Evolutionary conservation across 495 filamentous ascomycete species (phyloP), one percentile per base, ranked within the genome.

Genomic region (Talaromyces liani): DNA sequence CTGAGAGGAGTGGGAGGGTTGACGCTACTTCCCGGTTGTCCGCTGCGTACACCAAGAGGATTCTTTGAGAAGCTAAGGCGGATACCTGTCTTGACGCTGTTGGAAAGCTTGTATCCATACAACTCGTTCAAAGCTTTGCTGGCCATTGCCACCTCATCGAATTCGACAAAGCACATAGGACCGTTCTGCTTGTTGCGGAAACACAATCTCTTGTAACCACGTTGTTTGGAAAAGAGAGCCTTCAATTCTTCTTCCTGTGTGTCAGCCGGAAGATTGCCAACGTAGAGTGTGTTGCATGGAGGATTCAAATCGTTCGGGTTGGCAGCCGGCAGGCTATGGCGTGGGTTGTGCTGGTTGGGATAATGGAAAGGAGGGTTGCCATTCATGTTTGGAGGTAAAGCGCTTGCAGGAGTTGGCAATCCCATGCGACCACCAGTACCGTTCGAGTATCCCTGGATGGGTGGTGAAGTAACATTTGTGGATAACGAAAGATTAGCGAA

Each of bases 1-100:
- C 78, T 75, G 36, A 85, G 72, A 12, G 80, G 71, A 29, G 79
- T 81, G 18, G 82, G 66, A 14, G 80, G 71, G 59, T 75, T 81
- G 75, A 82, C 79, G 45, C 60, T 62, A 51, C 79, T 80, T 47
- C 81, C 82, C 2, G 83, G 79, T 64, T 92, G 90, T 22, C 87
- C 87, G 1, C 87, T 89, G 31, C 94, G 91, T 24, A 98, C 95
- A 27, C 95, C 94, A 8, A 98, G 82, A 2, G 94, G 94, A 68
- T 98, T 98, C 77, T 98, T 98, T 10, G 93, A 97, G 77, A 98
- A 98, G 71, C 91, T 96, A 41, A 98, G 84, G n/a, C 95, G 88
- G 69, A 98, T 97, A 47, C 94, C 94, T 47, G 94, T 95, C 71
- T 97, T 98, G 71, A 92, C 85, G 73, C 91, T 94, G 74, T 97